A percentile compares a stretch with the other conserved stretches of the same genome.
Evolutionary conservation across 139 green algal species (phyloP).

Genomic region (Astrephomene gubernaculifera): DNA sequence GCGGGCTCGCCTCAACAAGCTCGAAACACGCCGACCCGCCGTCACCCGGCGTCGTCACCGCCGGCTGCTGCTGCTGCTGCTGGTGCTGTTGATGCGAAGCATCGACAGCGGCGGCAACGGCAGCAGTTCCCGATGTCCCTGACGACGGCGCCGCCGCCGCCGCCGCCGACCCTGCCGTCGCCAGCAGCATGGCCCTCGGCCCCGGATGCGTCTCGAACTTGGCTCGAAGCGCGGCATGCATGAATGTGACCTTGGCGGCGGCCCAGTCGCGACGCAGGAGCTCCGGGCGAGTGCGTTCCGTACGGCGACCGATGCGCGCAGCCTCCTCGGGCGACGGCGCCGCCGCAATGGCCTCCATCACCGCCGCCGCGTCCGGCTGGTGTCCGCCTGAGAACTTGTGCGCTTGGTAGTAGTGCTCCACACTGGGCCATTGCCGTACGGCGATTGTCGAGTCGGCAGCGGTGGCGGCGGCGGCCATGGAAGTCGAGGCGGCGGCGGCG

Average conservation of each 20-base stretch:
- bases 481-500: no score
- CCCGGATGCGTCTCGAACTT: slow-evolving; percentile 89
- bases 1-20: slow-evolving; percentile 56
- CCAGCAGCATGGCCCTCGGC: slow-evolving; percentile 83
- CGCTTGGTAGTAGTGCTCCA: slow-evolving; percentile 95
- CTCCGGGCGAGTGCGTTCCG: slow-evolving; percentile 75
- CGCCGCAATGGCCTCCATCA: slow-evolving; percentile 78
- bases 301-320: slow-evolving; percentile 72
- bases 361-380: slow-evolving; percentile 46
- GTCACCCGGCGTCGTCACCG: not conserved
- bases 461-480: not conserved
- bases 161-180: slow-evolving; percentile 53
- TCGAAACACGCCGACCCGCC: not conserved
- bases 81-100: no score
- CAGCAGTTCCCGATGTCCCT: not conserved
- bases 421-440: slow-evolving; percentile 68
- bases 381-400: slow-evolving; percentile 86
- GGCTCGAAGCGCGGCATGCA: slow-evolving; percentile 80
- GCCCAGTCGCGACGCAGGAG: slow-evolving; percentile 89
- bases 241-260: slow-evolving; percentile 80
- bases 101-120: no score
- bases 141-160: not conserved
- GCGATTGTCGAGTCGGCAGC: not conserved
- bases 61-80: no score
- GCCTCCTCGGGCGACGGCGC: slow-evolving; percentile 90